Conservation (phyloP, 352 stramenopile species). For the Nothophytophthora sp. region DNA sequence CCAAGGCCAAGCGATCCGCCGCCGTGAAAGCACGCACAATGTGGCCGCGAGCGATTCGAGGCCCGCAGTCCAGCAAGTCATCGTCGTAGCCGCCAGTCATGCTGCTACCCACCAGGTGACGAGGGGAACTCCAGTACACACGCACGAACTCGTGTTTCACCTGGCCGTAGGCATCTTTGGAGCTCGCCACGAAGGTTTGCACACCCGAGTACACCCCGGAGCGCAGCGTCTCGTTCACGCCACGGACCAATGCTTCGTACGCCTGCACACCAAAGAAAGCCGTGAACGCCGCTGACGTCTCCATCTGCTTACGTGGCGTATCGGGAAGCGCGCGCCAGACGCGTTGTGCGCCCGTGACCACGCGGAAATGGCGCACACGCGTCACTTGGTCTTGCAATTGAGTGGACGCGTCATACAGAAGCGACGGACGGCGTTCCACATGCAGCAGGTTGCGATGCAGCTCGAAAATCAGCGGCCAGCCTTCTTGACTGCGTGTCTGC, state of each 20-base stretch:
- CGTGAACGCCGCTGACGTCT: constrained; percentile 46
- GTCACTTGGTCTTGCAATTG: constrained; percentile 58
- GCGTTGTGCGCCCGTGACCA: constrained; percentile 38
- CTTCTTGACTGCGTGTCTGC: constrained; percentile 58
- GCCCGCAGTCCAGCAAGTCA: constrained; percentile 45
- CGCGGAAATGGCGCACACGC: constrained; percentile 42
- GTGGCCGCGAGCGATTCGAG: constrained; percentile 39
- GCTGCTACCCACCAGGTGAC: constrained; percentile 7
- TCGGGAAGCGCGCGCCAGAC: constrained; percentile 52
- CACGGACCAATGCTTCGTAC: constrained; percentile 40
- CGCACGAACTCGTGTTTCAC: constrained; percentile 60
- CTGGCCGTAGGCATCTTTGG: constrained; percentile 41
- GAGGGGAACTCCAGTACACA: constrained; percentile 39
- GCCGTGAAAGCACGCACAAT: constrained; percentile 57
- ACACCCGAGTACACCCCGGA: constrained; percentile 46
- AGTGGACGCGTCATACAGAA: constrained; percentile 49
- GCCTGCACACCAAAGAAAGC: constrained; percentile 43
- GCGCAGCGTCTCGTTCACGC: constrained; percentile 33
- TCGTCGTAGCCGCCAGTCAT: constrained; percentile 36
- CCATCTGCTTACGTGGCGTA: constrained; percentile 37
- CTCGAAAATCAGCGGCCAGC: constrained; percentile 64
- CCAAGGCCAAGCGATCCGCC: constrained; percentile 26
- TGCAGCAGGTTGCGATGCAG: constrained; percentile 69
- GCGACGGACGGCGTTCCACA: constrained; percentile 60
- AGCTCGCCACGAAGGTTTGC: constrained; percentile 33